phyloP scores from a whole-genome alignment of 495 filamentous ascomycete species.

The Pyrenula massariospora region DNA sequence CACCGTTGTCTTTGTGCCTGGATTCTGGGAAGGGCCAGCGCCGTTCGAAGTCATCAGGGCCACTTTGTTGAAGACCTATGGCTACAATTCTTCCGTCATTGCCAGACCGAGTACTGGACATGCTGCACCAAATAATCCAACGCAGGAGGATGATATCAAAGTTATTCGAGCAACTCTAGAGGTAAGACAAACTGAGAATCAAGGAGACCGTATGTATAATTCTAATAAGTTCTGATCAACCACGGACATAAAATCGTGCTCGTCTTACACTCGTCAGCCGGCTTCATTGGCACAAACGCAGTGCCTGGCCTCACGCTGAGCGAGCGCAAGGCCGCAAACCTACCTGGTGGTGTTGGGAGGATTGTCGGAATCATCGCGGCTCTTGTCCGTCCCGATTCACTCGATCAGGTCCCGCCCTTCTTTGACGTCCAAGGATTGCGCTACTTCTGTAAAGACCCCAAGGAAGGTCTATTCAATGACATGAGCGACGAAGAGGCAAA shows the following conservation, averaged over 20 bases:
- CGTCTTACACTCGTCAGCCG: slow-evolving; percentile 26
- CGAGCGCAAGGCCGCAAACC: not conserved
- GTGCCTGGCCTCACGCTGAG: slow-evolving; percentile 12
- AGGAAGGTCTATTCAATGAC: slow-evolving; percentile 9
- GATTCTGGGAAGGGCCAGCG: slow-evolving; percentile 19
- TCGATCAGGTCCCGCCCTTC: slow-evolving; percentile 13
- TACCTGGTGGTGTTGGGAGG: slow-evolving; percentile 10
- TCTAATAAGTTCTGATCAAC: slow-evolving; percentile 2
- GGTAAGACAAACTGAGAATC: not conserved
- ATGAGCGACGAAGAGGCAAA: slow-evolving; percentile 3
- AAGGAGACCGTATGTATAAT: too few relatives aligned
- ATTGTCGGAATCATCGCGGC: slow-evolving; percentile 14
- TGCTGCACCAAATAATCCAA: slow-evolving; percentile 10
- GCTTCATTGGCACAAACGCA: slow-evolving; percentile 21
- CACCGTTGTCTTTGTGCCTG: slow-evolving; percentile 18
- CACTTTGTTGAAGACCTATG: slow-evolving; percentile 4
- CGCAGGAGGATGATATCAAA: slow-evolving; percentile 13
- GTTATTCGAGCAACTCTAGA: slow-evolving; percentile 11
- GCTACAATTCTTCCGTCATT: slow-evolving; percentile 6
- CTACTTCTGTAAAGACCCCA: slow-evolving; percentile 4
- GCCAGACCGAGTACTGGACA: slow-evolving; percentile 13
- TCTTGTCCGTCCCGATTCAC: slow-evolving; percentile 7
- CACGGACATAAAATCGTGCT: slow-evolving; percentile 20
- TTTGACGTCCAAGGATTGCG: slow-evolving; percentile 6
- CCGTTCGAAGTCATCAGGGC: slow-evolving; percentile 10